A percentile compares a stretch with the other conserved stretches of the same genome.
These are phyloP conservation scores for Botrytis aclada DNA, from an alignment of 2,329 filamentous ascomycete species.

Conservation along the genomic window DNA sequence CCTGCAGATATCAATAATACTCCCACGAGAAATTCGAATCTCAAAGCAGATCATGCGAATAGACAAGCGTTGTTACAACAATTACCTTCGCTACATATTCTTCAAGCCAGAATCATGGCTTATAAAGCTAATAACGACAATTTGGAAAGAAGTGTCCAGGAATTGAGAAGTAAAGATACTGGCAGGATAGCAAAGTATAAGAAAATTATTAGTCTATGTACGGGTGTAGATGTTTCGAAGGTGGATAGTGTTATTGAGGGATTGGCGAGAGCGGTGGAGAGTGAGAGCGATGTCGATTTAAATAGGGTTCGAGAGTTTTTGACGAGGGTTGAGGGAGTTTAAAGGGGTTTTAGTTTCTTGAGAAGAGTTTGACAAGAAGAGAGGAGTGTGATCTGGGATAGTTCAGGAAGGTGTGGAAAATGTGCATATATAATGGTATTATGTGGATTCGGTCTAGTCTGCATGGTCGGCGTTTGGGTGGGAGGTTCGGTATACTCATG, in stretches of 20 bases:
- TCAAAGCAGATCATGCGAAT: slow-evolving; percentile 44
- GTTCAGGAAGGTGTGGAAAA: neutral
- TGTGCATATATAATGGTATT: slow-evolving; percentile 3
- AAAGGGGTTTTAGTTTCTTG: neutral
- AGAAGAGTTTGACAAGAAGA: neutral
- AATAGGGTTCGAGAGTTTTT: slow-evolving; percentile 75
- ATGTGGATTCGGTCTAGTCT: neutral
- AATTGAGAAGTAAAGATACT: slow-evolving; percentile 73
- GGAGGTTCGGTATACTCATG: neutral
- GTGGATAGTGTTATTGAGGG: slow-evolving; percentile 79
- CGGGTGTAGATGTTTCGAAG: slow-evolving; percentile 67
- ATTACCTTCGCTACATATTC: slow-evolving; percentile 57
- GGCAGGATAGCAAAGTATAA: slow-evolving; percentile 87
- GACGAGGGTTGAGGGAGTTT: slow-evolving; percentile 58
- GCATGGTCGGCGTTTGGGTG: slow-evolving; percentile 4
- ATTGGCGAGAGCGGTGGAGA: slow-evolving; percentile 83
- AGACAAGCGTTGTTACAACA: slow-evolving; percentile 37
- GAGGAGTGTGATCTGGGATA: neutral
- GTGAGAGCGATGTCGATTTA: slow-evolving; percentile 76
- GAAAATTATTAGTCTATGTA: slow-evolving; percentile 83
- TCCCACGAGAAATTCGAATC: slow-evolving; percentile 40
- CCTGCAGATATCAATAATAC: slow-evolving; percentile 33
- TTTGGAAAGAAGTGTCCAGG: slow-evolving; percentile 64
- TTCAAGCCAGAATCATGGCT: slow-evolving; percentile 67
- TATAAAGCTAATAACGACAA: slow-evolving; percentile 66